phyloP scores from a whole-genome alignment of 768 basidiomycete species.

The Tubosaeta brunneosetosa region DNA sequence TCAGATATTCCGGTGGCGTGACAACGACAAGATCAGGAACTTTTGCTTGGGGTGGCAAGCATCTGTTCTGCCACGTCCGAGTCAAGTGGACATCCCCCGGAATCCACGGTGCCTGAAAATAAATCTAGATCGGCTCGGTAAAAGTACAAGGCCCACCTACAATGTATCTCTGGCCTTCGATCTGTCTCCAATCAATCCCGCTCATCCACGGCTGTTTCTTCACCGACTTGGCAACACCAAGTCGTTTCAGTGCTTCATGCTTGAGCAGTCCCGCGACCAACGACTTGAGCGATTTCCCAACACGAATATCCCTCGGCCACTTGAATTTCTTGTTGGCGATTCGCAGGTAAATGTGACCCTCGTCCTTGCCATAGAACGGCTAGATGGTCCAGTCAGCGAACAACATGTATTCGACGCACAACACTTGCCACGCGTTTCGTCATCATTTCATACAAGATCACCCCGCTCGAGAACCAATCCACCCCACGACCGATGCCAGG shows the following conservation, averaged over 20 bases:
- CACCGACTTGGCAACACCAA: constrained; percentile 37
- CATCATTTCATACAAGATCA: constrained; percentile 51
- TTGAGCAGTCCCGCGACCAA: constrained; percentile 41
- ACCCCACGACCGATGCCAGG: constrained; percentile 27
- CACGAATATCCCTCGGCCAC: constrained; percentile 36
- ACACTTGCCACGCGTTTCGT: constrained; percentile 33
- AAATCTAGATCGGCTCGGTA: background rate
- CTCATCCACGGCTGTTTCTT: constrained; percentile 42
- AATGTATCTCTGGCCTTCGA: constrained; percentile 39
- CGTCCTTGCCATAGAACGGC: constrained; percentile 26
- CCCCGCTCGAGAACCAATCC: constrained; percentile 56
- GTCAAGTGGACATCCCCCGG: constrained; percentile 26
- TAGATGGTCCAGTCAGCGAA: constrained; percentile 1
- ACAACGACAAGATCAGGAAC: constrained; percentile 40
- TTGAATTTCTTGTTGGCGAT: constrained; percentile 27
- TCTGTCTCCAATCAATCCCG: constrained; percentile 44
- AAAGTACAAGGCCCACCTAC: constrained; percentile 31
- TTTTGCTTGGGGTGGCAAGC: constrained; percentile 33
- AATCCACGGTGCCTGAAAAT: constrained; percentile 40
- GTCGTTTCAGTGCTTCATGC: constrained; percentile 33
- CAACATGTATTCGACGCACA: background rate
- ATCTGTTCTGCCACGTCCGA: constrained; percentile 36
- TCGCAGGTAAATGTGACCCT: constrained; percentile 25
- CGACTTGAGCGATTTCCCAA: constrained; percentile 40
- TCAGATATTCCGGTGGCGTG: constrained; percentile 31